Evolutionary conservation across 139 green algal genomes (phyloP).

Genomic region (Ulvella scutata): DNA sequence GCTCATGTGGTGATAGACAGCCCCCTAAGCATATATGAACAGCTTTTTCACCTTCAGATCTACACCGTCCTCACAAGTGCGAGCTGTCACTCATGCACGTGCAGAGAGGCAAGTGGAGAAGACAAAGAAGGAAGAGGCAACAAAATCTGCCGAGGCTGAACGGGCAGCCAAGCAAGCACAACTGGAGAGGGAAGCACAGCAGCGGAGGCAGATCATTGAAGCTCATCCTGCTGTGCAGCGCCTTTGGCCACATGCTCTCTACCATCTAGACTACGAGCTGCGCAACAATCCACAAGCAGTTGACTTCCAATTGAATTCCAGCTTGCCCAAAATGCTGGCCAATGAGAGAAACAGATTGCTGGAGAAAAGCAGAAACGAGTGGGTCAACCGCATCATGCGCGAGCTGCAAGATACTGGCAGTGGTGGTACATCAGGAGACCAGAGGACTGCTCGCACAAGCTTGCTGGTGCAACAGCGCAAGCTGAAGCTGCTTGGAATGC

Average conservation of each 20-base stretch:
- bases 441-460: constrained; percentile 13
- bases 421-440: neutral
- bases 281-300: neutral
- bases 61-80: neutral
- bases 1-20: too few relatives aligned
- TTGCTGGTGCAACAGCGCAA: constrained; percentile 29
- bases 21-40: too few relatives aligned
- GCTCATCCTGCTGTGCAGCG: neutral
- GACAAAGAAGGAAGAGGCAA: neutral
- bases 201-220: neutral
- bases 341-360: constrained; percentile 4
- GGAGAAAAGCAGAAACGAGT: neutral
- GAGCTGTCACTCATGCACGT: neutral
- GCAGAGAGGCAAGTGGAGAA: neutral
- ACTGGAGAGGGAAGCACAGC: neutral
- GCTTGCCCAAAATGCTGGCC: constrained; percentile 10
- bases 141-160: neutral
- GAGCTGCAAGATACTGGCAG: neutral
- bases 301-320: neutral
- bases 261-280: neutral
- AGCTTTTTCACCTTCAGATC: too few relatives aligned
- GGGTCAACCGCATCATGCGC: neutral
- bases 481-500: constrained; percentile 20
- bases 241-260: neutral
- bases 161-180: constrained; percentile 9